A percentile compares a stretch with the other conserved stretches of the same genome.
Evolutionary conservation across 2,329 filamentous ascomycete species (phyloP).

Genomic region (Exophiala alcalophila): DNA sequence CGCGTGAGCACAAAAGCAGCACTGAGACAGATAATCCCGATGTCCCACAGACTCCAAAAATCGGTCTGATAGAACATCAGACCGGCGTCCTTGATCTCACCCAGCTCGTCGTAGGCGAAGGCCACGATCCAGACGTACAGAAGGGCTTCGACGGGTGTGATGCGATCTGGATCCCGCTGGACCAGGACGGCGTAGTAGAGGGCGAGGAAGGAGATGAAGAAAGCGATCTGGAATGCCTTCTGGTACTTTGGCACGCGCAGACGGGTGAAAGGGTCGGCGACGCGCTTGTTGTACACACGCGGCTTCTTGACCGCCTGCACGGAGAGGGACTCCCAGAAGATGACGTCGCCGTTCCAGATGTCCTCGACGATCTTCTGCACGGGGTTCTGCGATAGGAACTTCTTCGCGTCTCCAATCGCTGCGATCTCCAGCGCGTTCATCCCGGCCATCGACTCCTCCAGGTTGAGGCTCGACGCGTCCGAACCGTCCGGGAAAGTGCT

Average conservation of each 20-base stretch:
- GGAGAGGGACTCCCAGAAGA: conserved; percentile 80
- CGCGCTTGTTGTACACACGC: conserved; percentile 67
- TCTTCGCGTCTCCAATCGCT: conserved; percentile 75
- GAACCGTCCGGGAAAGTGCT: conserved; percentile 13
- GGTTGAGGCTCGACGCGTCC: conserved; percentile 46
- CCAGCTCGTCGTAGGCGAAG: conserved; percentile 83
- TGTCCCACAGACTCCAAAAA: conserved; percentile 73
- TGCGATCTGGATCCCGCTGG: conserved; percentile 62
- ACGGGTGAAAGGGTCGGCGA: conserved; percentile 70
- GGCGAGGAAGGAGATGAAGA: conserved; percentile 71
- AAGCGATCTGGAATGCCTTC: conserved; percentile 78
- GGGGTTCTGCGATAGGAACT: conserved; percentile 74
- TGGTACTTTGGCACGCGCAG: conserved; percentile 78
- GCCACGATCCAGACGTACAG: conserved; percentile 84
- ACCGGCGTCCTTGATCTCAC: conserved; percentile 81
- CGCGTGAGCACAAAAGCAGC: conserved; percentile 67
- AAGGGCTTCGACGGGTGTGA: conserved; percentile 67
- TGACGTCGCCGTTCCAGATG: conserved; percentile 81
- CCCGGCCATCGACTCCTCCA: conserved; percentile 69
- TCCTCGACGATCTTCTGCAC: conserved; percentile 81
- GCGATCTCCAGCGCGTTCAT: conserved; percentile 87
- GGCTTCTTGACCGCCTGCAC: conserved; percentile 71
- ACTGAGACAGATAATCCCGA: conserved; percentile 72
- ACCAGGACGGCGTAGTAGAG: conserved; percentile 87
- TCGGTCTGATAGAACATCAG: conserved; percentile 81